Evolutionary conservation across 495 filamentous ascomycete genomes (phyloP).

Genomic region (Penicillium cosmopolitanum): DNA sequence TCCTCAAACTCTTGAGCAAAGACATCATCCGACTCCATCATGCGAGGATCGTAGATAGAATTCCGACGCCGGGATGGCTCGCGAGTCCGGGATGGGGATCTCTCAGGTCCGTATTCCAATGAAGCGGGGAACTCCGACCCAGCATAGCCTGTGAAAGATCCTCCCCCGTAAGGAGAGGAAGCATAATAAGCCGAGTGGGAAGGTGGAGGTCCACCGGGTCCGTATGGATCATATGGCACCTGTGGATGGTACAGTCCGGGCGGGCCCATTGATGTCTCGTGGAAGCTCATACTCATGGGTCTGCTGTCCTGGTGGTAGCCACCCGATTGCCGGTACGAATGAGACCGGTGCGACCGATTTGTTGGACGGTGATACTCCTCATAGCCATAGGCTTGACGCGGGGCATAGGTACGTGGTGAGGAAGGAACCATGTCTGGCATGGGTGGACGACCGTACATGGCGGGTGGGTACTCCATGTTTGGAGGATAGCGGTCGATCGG

Average conservation of each 20-base stretch:
- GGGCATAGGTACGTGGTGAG: slow-evolving; percentile 27
- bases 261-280: slow-evolving; percentile 41
- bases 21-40: slow-evolving; percentile 28
- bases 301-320: slow-evolving; percentile 38
- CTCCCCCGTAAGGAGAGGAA: slow-evolving; percentile 33
- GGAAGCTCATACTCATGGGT: slow-evolving; percentile 44
- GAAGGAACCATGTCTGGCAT: slow-evolving; percentile 39
- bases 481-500: slow-evolving; percentile 30
- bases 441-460: slow-evolving; percentile 31
- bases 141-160: slow-evolving; percentile 24
- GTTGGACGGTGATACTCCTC: slow-evolving; percentile 33
- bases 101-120: slow-evolving; percentile 33
- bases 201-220: slow-evolving; percentile 40
- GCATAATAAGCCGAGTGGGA: slow-evolving; percentile 44
- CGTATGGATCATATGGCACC: slow-evolving; percentile 25
- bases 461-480: slow-evolving; percentile 33
- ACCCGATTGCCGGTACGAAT: slow-evolving; percentile 31
- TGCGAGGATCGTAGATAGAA: slow-evolving; percentile 39
- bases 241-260: slow-evolving; percentile 32
- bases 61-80: slow-evolving; percentile 38
- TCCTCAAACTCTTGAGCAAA: slow-evolving; percentile 34
- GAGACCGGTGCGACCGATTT: slow-evolving; percentile 34
- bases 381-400: slow-evolving; percentile 31
- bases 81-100: slow-evolving; percentile 38
- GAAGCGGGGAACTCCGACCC: slow-evolving; percentile 28